Conservation (phyloP, 1,284 basidiomycete genomes). For the Lentinula novae-zelandiae region DNA sequence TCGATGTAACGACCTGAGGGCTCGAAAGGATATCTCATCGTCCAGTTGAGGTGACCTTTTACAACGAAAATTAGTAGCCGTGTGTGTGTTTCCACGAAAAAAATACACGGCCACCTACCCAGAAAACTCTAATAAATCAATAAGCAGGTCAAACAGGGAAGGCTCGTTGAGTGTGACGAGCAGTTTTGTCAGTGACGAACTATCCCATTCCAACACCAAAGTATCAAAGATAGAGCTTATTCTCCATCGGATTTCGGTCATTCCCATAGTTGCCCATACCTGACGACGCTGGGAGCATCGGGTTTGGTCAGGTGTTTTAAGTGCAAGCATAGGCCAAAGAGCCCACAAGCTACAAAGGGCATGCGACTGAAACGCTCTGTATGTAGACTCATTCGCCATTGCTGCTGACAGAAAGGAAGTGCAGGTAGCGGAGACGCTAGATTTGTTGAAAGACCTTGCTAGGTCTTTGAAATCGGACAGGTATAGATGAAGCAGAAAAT, state of each 20-base stretch:
- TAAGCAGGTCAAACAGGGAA: not conserved
- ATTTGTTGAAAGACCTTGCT: not conserved
- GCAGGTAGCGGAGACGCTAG: constrained; percentile 4
- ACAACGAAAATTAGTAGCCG: not conserved
- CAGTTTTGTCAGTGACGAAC: not conserved
- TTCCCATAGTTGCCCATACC: not conserved
- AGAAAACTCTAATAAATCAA: constrained; percentile 7
- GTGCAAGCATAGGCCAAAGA: not conserved
- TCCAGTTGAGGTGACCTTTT: not conserved
- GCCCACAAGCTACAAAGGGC: not conserved
- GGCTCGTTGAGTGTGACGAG: not conserved
- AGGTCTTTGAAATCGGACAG: constrained; percentile 9
- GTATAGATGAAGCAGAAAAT: constrained; percentile 10
- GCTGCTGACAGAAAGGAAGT: not conserved
- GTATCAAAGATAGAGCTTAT: constrained; percentile 7
- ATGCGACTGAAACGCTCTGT: not conserved
- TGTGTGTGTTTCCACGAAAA: not conserved
- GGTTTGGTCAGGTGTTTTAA: not conserved
- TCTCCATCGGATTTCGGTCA: not conserved
- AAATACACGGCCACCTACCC: not conserved
- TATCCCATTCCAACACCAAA: not conserved
- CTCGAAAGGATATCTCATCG: constrained; percentile 1
- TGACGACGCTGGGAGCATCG: not conserved
- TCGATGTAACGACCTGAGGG: constrained; percentile 2
- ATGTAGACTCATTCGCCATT: not conserved